Evolutionary conservation across 805 yeast genomes (phyloP), one percentile per base, ranked within the genome.

Genomic region (Zygosaccharomyces bisporus): DNA sequence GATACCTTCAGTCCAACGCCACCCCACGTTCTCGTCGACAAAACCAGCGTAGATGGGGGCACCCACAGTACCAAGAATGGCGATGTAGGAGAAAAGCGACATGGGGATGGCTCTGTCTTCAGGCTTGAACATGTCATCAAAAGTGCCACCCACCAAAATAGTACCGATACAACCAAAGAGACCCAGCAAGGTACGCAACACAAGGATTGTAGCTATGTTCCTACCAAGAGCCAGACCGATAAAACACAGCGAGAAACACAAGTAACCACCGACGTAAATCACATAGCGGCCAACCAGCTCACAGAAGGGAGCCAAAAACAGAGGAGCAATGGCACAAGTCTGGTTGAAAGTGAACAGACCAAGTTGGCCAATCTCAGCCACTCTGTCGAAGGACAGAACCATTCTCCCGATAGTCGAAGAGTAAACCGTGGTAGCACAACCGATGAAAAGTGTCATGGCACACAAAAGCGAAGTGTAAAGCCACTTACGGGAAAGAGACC

Each of bases 1-100:
- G 30, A 36, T 36, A 24, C 40, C 40, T 25, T 36, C 40, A 4
- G 20, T 13, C 40, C 40, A 36, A 25, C 40, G 40, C 40, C 40
- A 36, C 6, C 40, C 40, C 10, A 36, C 20, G 5, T 13, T 24
- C 13, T 36, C 25, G 8, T 36, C 40, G 1, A 24, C 40, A 17
- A 36, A 36, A 17, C 40, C 40, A 4, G 40, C 29, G 13, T 36
- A 36, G 19, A 36, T 36, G 14, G 40, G 40, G 5, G 40, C 40
- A 12, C 25, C 40, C 40, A 36, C 13, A n/a, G 40, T 36, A 24
- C 40, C 33, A 17, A 36, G 20, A 24, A 36, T 36, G 7, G 40
- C 40, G n/a, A 36, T 36, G 20, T 36, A 24, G 7, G 40, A 23
- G 17, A 36, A 36, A 4, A 36, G 23, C 5, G 40, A 21, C 40